Evolutionary conservation across 805 yeast species (phyloP).

Genomic region (Spathaspora passalidarum): DNA sequence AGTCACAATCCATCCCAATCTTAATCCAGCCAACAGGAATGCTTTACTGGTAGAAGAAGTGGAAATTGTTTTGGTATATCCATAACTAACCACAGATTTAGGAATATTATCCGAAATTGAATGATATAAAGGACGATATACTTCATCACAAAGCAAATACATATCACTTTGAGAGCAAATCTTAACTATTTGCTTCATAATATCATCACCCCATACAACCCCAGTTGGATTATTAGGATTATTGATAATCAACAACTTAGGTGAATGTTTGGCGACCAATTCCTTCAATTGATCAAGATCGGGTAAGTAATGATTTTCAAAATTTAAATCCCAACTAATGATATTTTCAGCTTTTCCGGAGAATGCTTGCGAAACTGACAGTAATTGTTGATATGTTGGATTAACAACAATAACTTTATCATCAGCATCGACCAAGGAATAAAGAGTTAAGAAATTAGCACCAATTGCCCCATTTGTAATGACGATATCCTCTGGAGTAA

Average conservation of each 20-base stretch:
- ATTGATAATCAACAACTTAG: constrained; percentile 43
- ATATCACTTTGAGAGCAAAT: constrained; percentile 32
- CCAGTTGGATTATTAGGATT: constrained; percentile 52
- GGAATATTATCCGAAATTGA: constrained; percentile 26
- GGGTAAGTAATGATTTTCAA: constrained; percentile 35
- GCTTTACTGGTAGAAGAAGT: constrained; percentile 56
- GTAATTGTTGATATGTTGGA: constrained; percentile 51
- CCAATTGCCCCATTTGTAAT: constrained; percentile 57
- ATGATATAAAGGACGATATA: constrained; percentile 52
- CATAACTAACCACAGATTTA: constrained; percentile 37
- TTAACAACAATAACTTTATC: constrained; percentile 48
- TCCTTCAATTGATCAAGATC: constrained; percentile 27
- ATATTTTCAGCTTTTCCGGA: constrained; percentile 34
- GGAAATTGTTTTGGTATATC: constrained; percentile 41
- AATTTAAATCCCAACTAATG: constrained; percentile 27
- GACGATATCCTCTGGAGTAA: constrained; percentile 35
- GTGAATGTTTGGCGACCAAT: constrained; percentile 29
- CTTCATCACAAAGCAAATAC: constrained; percentile 49
- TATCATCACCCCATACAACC: constrained; percentile 32
- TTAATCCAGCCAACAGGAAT: constrained; percentile 50
- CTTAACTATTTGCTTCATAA: constrained; percentile 31
- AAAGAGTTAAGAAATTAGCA: constrained; percentile 47
- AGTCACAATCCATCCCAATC: constrained; percentile 52
- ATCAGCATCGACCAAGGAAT: constrained; percentile 40
- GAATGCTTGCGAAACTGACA: constrained; percentile 46